Evolutionary conservation across 345 rosid genomes (phyloP), one percentile per base, ranked within the genome.

Genomic region (Eucalyptus globulus): DNA sequence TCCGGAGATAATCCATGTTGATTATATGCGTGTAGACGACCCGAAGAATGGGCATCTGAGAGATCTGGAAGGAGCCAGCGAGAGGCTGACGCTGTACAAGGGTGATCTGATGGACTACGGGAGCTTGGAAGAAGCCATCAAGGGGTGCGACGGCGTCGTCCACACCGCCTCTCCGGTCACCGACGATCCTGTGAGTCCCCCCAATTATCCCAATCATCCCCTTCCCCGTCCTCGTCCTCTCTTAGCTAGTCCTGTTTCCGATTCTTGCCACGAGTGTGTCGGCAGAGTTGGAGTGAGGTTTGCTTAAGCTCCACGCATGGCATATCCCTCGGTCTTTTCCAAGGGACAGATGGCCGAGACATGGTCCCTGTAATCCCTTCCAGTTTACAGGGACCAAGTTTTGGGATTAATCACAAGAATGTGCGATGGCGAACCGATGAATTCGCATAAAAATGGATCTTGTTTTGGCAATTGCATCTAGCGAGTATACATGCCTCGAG

Each of bases 151-250:
- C 72, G 99, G 99, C n/a, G 99, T 98, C 88, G 94, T 98, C 92
- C 99, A 98, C 87, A 93, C 99, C 21, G 99, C 99, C 86, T 98
- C 98, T 85, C 99, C 99, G 1, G 96, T 97, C 90, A 98, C 99
- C 24, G 99, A 98, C 58, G 99, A 97, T 89, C 99, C 99, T 26
- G 99, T 98, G 45, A 92, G 96, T 93, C 50, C 50, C 11, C 49
- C 31, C 51, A 49, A 49, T 49, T 13, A 13, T 49, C 50, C 43
- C 34, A 11, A 58, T 27, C 3, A 26, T 60, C 58, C 58, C 24
- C 24, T 53, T 19, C 24, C n/a, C 27, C 58, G 44, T 49, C 54
- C 34, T 17, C 56, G 19, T n/a, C 47, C 62, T 43, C 65, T 53
- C 47, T 86, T 49, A 49, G 87, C 62, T 50, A 86, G 40, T 17